These are phyloP conservation scores for Plasmodium gallinaceum DNA, from an alignment of 169 alveolate species.

Conservation along the genomic window DNA sequence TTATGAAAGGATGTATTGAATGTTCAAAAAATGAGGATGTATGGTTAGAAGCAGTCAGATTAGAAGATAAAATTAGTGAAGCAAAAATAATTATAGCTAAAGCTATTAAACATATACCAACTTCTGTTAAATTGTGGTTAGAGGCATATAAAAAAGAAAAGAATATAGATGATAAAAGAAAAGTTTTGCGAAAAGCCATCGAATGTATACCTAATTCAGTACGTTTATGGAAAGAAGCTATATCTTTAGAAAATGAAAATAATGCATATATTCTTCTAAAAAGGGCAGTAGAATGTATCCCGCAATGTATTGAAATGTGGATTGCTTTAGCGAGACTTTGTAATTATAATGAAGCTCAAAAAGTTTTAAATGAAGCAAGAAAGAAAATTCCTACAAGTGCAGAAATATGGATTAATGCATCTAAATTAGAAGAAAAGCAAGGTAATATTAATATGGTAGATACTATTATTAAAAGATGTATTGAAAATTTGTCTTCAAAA, in stretches of 20 bases:
- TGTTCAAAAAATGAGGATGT: conserved; percentile 98
- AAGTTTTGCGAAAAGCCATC: conserved; percentile 95
- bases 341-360: conserved; percentile 97
- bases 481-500: conserved; percentile 88
- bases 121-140: conserved; percentile 96
- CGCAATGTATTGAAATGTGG: conserved; percentile 98
- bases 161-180: conserved; percentile 89
- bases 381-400: conserved; percentile 96
- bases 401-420: conserved; percentile 97
- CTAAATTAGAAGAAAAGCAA: conserved; percentile 97
- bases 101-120: conserved; percentile 91
- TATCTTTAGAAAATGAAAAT: conserved; percentile 94
- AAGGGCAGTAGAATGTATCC: conserved; percentile 99
- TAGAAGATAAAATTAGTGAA: conserved; percentile 94
- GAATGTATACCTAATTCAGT: conserved; percentile 97
- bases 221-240: conserved; percentile 98
- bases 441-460: conserved; percentile 89
- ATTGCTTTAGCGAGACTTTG: conserved; percentile 97
- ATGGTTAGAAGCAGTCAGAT: conserved; percentile 99
- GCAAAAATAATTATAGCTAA: conserved; percentile 95
- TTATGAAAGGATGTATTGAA: conserved; percentile 95
- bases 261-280: conserved; percentile 95
- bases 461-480: conserved; percentile 90
- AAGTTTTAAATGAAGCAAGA: conserved; percentile 97
- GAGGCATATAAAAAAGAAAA: conserved; percentile 95